A percentile compares a stretch with the other conserved stretches of the same genome.
Evolutionary conservation across 768 basidiomycete genomes (phyloP).

Genomic region (Russula griseocarnosa): DNA sequence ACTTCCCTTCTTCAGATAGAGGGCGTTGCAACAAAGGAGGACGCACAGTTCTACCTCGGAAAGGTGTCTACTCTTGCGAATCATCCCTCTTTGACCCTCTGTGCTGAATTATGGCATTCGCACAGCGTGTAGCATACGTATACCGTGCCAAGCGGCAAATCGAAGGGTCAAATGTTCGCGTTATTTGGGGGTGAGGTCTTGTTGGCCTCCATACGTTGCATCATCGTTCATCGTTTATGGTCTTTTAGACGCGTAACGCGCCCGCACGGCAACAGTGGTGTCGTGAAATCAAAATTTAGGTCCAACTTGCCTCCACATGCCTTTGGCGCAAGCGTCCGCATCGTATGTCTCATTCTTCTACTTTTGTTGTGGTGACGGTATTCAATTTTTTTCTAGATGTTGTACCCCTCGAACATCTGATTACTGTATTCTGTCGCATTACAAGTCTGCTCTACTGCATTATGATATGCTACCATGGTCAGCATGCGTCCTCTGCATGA

Average conservation of each 20-base stretch:
- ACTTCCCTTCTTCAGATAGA: constrained; percentile 97
- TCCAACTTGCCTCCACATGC: constrained; percentile 92
- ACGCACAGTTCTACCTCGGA: constrained; percentile 96
- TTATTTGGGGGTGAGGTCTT: constrained; percentile 92
- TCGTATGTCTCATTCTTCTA: constrained; percentile 53
- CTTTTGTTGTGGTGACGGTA: constrained; percentile 1
- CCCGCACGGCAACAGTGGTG: constrained; percentile 90
- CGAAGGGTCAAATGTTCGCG: constrained; percentile 91
- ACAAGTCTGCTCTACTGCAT: constrained; percentile 33
- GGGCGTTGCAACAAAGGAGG: constrained; percentile 89
- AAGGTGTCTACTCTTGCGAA: constrained; percentile 58
- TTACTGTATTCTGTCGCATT: constrained; percentile 33
- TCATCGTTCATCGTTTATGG: not conserved
- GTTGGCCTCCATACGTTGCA: not conserved
- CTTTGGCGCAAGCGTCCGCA: constrained; percentile 88
- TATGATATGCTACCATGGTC: constrained; percentile 38
- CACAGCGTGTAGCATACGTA: constrained; percentile 91
- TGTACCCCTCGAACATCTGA: constrained; percentile 86
- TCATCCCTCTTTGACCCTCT: not conserved
- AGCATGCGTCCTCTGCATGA: constrained; percentile 29
- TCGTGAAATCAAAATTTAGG: constrained; percentile 95
- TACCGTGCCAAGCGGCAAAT: constrained; percentile 96
- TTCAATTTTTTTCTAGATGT: constrained; percentile 57
- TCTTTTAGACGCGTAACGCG: constrained; percentile 76
- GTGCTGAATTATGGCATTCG: constrained; percentile 1